Evolutionary conservation across 106 monocot genomes (phyloP).

Genomic region (Vanilla planifolia): DNA sequence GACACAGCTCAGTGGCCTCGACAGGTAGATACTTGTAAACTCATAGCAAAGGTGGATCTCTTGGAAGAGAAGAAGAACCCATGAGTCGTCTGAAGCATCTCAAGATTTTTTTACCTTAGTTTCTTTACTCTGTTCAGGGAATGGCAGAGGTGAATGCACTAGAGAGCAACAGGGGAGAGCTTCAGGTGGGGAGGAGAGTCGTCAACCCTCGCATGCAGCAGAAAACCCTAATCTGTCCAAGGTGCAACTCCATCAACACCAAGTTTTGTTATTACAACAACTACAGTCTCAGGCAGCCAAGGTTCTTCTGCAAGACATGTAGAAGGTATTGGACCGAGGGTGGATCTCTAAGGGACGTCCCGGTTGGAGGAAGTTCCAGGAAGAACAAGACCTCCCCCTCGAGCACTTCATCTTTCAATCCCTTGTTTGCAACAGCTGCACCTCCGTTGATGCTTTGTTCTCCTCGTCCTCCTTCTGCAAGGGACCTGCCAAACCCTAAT

Average conservation of each 20-base stretch:
- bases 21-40: too few relatives aligned
- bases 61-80: too few relatives aligned
- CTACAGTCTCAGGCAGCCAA: constrained; percentile 10
- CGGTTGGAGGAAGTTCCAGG: constrained; percentile 4
- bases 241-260: constrained; percentile 9
- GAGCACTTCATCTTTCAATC: too few relatives aligned
- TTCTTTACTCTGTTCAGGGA: neutral
- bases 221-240: neutral
- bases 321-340: constrained; percentile 12
- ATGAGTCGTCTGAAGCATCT: too few relatives aligned
- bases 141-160: neutral
- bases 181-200: neutral
- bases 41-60: too few relatives aligned
- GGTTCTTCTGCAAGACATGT: constrained; percentile 8
- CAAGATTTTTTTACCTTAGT: too few relatives aligned
- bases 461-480: too few relatives aligned
- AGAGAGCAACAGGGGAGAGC: neutral
- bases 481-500: too few relatives aligned
- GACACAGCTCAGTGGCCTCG: too few relatives aligned
- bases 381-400: constrained; percentile 7
- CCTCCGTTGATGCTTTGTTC: too few relatives aligned
- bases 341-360: constrained; percentile 5
- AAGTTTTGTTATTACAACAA: constrained; percentile 13
- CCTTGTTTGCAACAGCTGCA: too few relatives aligned
- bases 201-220: neutral